phyloP scores from a whole-genome alignment of 345 rosid genomes.

The Anacardium occidentale region DNA sequence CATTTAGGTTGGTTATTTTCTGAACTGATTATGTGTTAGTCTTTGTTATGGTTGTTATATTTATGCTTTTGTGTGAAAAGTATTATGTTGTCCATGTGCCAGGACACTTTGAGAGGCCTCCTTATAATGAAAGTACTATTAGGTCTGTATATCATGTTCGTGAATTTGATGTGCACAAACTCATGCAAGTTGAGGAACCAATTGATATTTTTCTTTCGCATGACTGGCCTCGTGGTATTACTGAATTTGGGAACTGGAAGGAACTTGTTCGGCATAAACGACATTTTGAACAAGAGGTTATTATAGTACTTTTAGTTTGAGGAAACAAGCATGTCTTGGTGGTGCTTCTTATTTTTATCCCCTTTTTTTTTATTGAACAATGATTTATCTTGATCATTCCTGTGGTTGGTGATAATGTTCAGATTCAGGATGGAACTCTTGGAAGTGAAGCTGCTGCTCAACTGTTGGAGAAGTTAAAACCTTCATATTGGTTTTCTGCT shows the following conservation, averaged over 20 bases:
- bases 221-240: constrained; percentile 92
- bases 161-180: constrained; percentile 84
- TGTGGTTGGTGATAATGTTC: constrained; percentile 18
- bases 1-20: constrained; percentile 46
- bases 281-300: constrained; percentile 68
- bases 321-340: neutral
- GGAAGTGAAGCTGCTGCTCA: constrained; percentile 90
- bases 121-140: constrained; percentile 61
- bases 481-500: constrained; percentile 91
- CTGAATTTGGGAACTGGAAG: constrained; percentile 71
- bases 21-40: neutral
- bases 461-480: constrained; percentile 74
- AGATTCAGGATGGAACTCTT: constrained; percentile 66
- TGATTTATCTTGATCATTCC: neutral
- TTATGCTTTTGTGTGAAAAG: neutral
- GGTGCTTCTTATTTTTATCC: constrained; percentile 1
- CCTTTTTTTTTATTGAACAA: neutral
- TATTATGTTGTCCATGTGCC: constrained; percentile 11
- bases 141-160: constrained; percentile 88
- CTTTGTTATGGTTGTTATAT: neutral
- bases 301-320: neutral
- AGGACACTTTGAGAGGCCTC: constrained; percentile 91
- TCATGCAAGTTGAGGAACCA: constrained; percentile 78
- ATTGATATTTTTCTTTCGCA: constrained; percentile 91
- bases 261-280: constrained; percentile 58